phyloP scores from a whole-genome alignment of 768 basidiomycete genomes.

The Leucocoprinus birnbaumii region DNA sequence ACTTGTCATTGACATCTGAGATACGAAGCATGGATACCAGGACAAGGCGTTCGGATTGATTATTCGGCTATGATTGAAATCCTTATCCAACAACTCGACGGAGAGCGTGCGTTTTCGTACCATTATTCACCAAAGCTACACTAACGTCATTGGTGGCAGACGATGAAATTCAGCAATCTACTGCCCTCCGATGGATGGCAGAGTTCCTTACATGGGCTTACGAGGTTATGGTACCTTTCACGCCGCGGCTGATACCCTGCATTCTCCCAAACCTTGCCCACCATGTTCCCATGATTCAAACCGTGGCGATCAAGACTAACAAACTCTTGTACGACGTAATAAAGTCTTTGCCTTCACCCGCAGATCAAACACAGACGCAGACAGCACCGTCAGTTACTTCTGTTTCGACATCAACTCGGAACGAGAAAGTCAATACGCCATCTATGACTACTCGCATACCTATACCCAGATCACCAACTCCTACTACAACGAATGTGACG shows the following conservation, averaged over 20 bases:
- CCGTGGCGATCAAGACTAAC: constrained; percentile 84
- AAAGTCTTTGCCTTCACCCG: constrained; percentile 75
- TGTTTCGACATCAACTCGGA: constrained; percentile 16
- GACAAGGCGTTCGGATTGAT: constrained; percentile 90
- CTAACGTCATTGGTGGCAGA: constrained; percentile 43
- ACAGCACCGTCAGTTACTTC: constrained; percentile 18
- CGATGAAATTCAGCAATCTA: constrained; percentile 92
- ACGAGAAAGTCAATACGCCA: constrained; percentile 24
- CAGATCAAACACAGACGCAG: constrained; percentile 38
- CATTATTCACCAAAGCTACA: neutral
- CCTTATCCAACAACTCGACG: constrained; percentile 80
- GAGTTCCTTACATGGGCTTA: constrained; percentile 86
- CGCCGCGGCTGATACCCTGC: constrained; percentile 88
- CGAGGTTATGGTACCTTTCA: constrained; percentile 93
- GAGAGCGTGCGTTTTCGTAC: constrained; percentile 62
- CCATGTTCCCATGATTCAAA: constrained; percentile 84
- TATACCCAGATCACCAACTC: constrained; percentile 55
- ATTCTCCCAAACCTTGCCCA: constrained; percentile 95
- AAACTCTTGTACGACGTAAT: constrained; percentile 83
- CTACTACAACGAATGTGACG: constrained; percentile 34
- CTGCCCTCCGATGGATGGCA: constrained; percentile 89
- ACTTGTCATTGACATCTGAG: neutral
- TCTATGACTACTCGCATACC: constrained; percentile 33
- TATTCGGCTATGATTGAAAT: constrained; percentile 93
- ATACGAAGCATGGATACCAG: neutral